These are phyloP conservation scores for Candolleomyces eurysporus DNA, from an alignment of 768 basidiomycete genomes.

Conservation along the genomic window DNA sequence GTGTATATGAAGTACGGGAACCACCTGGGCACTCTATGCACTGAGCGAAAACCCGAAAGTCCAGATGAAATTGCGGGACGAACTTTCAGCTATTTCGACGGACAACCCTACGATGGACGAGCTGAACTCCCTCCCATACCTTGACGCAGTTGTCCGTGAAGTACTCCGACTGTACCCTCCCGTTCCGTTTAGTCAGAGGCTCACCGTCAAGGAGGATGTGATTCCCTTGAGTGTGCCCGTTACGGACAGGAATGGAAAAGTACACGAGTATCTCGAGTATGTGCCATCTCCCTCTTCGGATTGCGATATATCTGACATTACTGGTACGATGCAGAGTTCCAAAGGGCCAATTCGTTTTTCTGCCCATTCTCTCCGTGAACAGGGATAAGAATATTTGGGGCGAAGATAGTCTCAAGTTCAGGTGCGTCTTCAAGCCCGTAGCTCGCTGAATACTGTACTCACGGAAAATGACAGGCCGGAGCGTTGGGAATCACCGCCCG, in stretches of 20 bases:
- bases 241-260: slow-evolving; percentile 40
- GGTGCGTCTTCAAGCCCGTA: slow-evolving; percentile 23
- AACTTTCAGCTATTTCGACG: slow-evolving; percentile 47
- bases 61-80: slow-evolving; percentile 56
- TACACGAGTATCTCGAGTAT: slow-evolving; percentile 37
- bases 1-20: slow-evolving; percentile 30
- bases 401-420: slow-evolving; percentile 60
- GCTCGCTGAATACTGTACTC: too few relatives aligned
- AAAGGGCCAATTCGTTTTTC: slow-evolving; percentile 42
- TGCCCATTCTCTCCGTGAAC: slow-evolving; percentile 59
- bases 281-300: slow-evolving; percentile 5
- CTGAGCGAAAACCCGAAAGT: slow-evolving; percentile 45
- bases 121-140: slow-evolving; percentile 60
- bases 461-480: slow-evolving; percentile 46
- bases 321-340: not conserved
- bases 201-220: slow-evolving; percentile 48
- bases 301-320: not conserved
- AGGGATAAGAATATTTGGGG: slow-evolving; percentile 58
- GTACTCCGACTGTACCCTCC: slow-evolving; percentile 55
- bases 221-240: slow-evolving; percentile 48
- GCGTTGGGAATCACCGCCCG: slow-evolving; percentile 51
- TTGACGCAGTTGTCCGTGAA: slow-evolving; percentile 62
- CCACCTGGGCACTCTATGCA: slow-evolving; percentile 59
- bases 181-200: slow-evolving; percentile 35
- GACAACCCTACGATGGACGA: slow-evolving; percentile 68